Base-by-base conservation (phyloP, 768 basidiomycete genomes). In the Xanthoconium stramineum region DNA sequence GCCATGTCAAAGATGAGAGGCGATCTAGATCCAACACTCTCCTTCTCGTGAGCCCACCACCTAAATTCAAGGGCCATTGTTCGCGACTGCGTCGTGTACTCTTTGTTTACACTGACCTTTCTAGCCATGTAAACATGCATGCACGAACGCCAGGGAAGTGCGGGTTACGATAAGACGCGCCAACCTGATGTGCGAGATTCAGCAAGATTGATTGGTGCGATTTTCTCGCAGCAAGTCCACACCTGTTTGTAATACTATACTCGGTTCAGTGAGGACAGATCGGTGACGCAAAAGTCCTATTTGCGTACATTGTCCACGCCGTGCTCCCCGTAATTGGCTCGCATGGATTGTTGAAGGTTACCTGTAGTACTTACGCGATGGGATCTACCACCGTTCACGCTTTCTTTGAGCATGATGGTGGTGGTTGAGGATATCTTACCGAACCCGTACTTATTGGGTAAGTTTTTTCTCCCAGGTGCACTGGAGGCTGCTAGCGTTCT, bases 161-260 rank as follows among this genome's bases (percentile, higher is more conserved):
- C 0, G 87, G 86, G 63, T 89, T 89, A 13, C 86, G 80, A 69
- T 90, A 88, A 11, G 80, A 83, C 19, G 82, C 69, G n/a, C 82
- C 81, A 1, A 88, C 85, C 73, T 82, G 50, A 1, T 19, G 36
- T 8, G 24, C 3, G 9, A 45, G 36, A 28, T 44, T 58, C 38
- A 57, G 40, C 6, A 28, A 2, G 37, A 9, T 45, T 39, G 13
- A 52, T 20, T 0, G 28, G 20, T n/a, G n/a, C 5, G 24, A 15
- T 17, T 6, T 0, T 20, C 35, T 37, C 10, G 42, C 50, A 20
- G 38, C 19, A 20, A 19, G 48, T 29, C 24, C 61, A 19, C 40
- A 69, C 68, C 69, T 69, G 67, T 40, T 55, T 70, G 11, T 69
- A 69, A 50, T 69, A 70, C 68, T 70, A 35, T 10, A 5, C 6